phyloP scores from a whole-genome alignment of 2,329 filamentous ascomycete species.

The Cercospora canescens region DNA sequence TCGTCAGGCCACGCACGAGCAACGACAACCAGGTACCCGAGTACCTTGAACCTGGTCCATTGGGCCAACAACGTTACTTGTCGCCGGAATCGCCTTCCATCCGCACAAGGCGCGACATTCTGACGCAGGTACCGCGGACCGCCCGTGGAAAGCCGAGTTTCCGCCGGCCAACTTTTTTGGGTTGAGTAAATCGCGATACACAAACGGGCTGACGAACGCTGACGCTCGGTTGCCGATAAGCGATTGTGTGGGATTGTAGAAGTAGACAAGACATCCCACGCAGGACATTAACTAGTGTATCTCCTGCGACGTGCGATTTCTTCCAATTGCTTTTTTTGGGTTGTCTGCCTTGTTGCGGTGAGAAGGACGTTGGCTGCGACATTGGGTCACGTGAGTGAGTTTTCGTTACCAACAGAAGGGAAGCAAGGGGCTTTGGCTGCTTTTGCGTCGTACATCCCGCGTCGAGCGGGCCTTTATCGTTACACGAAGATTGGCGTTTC shows the following conservation, averaged over 20 bases:
- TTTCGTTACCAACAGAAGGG: background rate
- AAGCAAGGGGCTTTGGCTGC: background rate
- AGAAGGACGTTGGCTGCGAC: background rate
- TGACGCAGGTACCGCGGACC: constrained; percentile 9
- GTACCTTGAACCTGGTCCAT: constrained; percentile 2
- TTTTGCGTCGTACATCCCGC: background rate
- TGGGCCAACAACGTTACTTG: background rate
- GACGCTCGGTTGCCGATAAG: constrained; percentile 1
- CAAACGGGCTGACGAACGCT: background rate
- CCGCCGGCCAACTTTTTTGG: background rate
- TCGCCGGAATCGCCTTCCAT: background rate
- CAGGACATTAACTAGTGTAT: constrained; percentile 8
- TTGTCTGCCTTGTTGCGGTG: background rate
- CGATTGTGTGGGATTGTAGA: background rate
- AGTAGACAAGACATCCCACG: constrained; percentile 7
- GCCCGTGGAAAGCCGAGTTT: background rate
- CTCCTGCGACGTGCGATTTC: background rate
- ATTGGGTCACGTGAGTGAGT: background rate
- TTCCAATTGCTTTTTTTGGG: constrained; percentile 5
- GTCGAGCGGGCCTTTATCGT: background rate
- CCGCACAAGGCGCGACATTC: background rate
- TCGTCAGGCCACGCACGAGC: background rate
- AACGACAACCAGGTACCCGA: background rate
- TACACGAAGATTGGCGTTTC: background rate
- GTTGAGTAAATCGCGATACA: background rate